A percentile compares a stretch with the other conserved stretches of the same genome.
Conservation (phyloP, 192 early-diverging fungal genomes). For the Piromyces finnis region DNA sequence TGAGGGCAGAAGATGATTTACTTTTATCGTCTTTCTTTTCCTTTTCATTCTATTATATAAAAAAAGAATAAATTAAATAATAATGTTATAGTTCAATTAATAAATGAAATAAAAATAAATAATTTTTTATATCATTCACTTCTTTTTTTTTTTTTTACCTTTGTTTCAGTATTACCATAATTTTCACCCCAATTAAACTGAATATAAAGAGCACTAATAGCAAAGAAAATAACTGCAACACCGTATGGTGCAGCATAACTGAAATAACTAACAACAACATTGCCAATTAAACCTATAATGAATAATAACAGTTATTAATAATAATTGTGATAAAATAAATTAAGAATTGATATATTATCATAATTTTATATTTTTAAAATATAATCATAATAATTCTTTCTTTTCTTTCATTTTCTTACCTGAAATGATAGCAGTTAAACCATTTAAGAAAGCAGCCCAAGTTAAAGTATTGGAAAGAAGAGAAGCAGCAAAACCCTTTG, state of each 20-base stretch:
- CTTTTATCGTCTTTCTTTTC: neutral
- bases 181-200: conserved; percentile 47
- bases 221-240: conserved; percentile 25
- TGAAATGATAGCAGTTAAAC: neutral
- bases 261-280: conserved; percentile 26
- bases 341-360: no score
- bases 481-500: conserved; percentile 1
- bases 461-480: neutral
- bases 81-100: no score
- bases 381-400: no score
- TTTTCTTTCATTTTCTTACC: neutral
- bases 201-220: conserved; percentile 25
- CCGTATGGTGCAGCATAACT: conserved; percentile 45
- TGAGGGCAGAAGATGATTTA: neutral
- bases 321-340: no score
- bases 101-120: no score
- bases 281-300: conserved; percentile 41
- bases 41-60: neutral
- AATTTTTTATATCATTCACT: no score
- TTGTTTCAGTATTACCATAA: conserved; percentile 24
- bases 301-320: no score
- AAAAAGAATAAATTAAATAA: no score
- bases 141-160: no score
- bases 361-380: no score
- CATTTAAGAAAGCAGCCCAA: neutral